These are phyloP conservation scores for Tilletia indica DNA, from an alignment of 1,284 basidiomycete genomes.

Conservation along the genomic window DNA sequence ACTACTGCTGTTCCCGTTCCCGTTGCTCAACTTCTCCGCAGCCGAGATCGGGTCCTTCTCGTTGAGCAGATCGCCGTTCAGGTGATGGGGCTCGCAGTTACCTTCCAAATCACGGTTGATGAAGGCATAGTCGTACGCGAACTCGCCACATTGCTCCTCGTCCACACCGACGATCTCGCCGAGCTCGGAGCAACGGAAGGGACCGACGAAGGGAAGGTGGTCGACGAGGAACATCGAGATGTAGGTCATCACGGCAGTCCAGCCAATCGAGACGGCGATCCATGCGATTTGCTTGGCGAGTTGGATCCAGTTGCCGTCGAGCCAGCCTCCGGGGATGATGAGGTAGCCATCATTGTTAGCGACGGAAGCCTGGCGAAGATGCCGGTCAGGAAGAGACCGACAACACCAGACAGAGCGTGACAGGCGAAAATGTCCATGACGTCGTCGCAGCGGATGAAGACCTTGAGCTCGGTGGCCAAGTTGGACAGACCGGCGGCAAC, in stretches of 20 bases:
- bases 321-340: constrained; percentile 68
- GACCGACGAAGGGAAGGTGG: constrained; percentile 69
- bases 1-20: not conserved
- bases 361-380: constrained; percentile 79
- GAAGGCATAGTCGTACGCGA: constrained; percentile 48
- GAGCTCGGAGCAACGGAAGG: constrained; percentile 71
- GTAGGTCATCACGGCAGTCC: constrained; percentile 62
- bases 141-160: constrained; percentile 65
- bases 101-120: constrained; percentile 48
- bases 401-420: constrained; percentile 47
- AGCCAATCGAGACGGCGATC: constrained; percentile 67
- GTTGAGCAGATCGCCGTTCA: constrained; percentile 31
- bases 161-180: constrained; percentile 85
- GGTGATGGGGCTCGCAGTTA: constrained; percentile 39
- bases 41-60: constrained; percentile 37
- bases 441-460: constrained; percentile 67
- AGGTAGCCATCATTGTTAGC: constrained; percentile 67
- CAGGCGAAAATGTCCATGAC: constrained; percentile 62
- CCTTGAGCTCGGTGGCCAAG: constrained; percentile 78
- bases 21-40: constrained; percentile 19
- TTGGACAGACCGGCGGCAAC: constrained; percentile 76
- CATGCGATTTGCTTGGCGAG: constrained; percentile 82
- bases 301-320: constrained; percentile 69
- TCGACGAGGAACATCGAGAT: constrained; percentile 68
- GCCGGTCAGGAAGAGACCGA: constrained; percentile 51